Evolutionary conservation across 768 basidiomycete species (phyloP).

Genomic region (Lactarius sp.): DNA sequence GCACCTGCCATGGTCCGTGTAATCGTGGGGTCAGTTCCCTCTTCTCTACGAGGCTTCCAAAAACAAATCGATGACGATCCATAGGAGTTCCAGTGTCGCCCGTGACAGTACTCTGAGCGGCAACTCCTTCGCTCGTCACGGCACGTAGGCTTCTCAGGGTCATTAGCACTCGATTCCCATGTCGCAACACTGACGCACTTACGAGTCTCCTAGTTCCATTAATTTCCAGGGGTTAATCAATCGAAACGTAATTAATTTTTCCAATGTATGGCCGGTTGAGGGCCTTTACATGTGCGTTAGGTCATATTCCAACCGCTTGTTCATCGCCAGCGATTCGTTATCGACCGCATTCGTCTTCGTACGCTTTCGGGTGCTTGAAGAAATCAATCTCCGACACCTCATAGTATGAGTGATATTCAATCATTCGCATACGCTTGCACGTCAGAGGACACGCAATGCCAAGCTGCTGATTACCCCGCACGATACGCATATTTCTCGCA

Average conservation of each 20-base stretch:
- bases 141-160: constrained; percentile 1
- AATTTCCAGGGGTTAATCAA: constrained; percentile 3
- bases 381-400: not conserved
- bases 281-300: constrained; percentile 1
- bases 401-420: not conserved
- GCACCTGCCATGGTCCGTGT: not conserved
- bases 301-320: constrained; percentile 9
- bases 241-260: not conserved
- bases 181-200: constrained; percentile 6
- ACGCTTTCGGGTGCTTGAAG: not conserved
- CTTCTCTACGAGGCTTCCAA: not conserved
- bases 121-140: not conserved
- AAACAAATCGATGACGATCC: not conserved
- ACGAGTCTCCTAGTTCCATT: constrained; percentile 1
- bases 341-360: not conserved
- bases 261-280: not conserved
- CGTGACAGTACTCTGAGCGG: not conserved
- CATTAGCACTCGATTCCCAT: not conserved
- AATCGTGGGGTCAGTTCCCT: not conserved
- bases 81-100: not conserved
- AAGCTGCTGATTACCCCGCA: no score
- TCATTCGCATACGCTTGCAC: not conserved
- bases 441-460: not conserved
- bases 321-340: constrained; percentile 9
- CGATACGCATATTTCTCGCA: not conserved